Evolutionary conservation across 2,329 filamentous ascomycete species (phyloP).

Genomic region (Epichloe brachyelytri): DNA sequence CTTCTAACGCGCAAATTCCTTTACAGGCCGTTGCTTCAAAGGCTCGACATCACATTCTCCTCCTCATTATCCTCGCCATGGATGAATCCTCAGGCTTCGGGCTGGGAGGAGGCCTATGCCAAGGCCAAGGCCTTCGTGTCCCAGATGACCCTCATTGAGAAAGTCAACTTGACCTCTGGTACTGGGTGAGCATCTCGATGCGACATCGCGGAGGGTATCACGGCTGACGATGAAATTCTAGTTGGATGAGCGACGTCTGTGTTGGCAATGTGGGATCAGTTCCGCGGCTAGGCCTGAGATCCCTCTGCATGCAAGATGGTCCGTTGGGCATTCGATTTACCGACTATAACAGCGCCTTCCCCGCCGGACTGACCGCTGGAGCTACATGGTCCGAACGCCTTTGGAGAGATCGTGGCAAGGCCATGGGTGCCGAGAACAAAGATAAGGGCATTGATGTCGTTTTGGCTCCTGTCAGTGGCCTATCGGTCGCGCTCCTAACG

Average conservation of each 20-base stretch:
- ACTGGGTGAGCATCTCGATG: slow-evolving; percentile 47
- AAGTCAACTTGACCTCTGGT: slow-evolving; percentile 91
- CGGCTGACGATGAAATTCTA: slow-evolving; percentile 6
- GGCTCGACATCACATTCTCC: slow-evolving; percentile 26
- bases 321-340: slow-evolving; percentile 66
- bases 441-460: slow-evolving; percentile 67
- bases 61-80: slow-evolving; percentile 76
- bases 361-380: slow-evolving; percentile 64
- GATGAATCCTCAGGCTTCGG: slow-evolving; percentile 58
- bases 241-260: slow-evolving; percentile 49
- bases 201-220: neutral
- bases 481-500: slow-evolving; percentile 32
- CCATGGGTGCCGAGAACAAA: slow-evolving; percentile 49
- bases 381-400: slow-evolving; percentile 70
- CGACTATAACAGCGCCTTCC: slow-evolving; percentile 74
- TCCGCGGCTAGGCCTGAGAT: slow-evolving; percentile 54
- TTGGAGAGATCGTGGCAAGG: slow-evolving; percentile 38
- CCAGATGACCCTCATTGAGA: slow-evolving; percentile 71
- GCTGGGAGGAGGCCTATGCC: slow-evolving; percentile 64
- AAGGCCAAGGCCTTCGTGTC: slow-evolving; percentile 71
- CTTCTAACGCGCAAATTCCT: slow-evolving; percentile 12
- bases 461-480: slow-evolving; percentile 38
- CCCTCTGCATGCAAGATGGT: slow-evolving; percentile 77
- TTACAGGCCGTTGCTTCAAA: slow-evolving; percentile 10
- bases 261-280: slow-evolving; percentile 65